phyloP scores from a whole-genome alignment of 441 rosid genomes.

The Erodium texanum region DNA sequence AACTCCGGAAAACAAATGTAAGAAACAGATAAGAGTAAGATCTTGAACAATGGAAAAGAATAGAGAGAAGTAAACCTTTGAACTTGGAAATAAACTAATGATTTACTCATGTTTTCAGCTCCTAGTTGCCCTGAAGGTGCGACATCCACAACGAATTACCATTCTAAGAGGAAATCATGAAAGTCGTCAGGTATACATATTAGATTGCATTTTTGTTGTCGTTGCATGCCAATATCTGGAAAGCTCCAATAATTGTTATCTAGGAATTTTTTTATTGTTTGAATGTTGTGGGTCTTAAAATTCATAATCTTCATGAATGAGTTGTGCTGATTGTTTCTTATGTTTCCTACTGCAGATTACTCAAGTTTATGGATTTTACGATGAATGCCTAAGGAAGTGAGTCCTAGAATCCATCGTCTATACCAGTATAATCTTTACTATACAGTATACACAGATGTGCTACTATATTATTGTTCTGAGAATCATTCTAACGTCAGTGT shows the following conservation, averaged over 20 bases:
- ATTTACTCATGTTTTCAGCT: constrained; percentile 35
- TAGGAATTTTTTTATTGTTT: not conserved
- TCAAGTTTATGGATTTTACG: constrained; percentile 92
- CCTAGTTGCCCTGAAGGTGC: constrained; percentile 72
- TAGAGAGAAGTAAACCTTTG: not conserved
- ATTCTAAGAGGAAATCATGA: constrained; percentile 88
- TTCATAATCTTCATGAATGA: not conserved
- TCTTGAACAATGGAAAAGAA: not conserved
- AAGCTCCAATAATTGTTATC: too few species aligned
- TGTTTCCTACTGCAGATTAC: constrained; percentile 57
- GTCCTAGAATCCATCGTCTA: constrained; percentile 29
- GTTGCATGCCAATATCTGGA: too few species aligned
- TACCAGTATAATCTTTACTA: not conserved
- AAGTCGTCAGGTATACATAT: constrained; percentile 70
- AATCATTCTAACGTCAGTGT: not conserved
- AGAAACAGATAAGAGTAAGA: not conserved
- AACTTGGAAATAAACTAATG: not conserved
- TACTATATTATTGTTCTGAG: not conserved
- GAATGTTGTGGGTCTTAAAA: not conserved
- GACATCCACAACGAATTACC: constrained; percentile 71
- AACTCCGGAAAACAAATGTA: not conserved
- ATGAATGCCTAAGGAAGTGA: constrained; percentile 92
- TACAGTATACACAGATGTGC: not conserved
- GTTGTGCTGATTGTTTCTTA: not conserved
- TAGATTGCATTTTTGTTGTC: too few species aligned